Evolutionary conservation across 1,284 basidiomycete genomes (phyloP), one percentile per base, ranked within the genome.

Genomic region (Heterobasidion annosum): DNA sequence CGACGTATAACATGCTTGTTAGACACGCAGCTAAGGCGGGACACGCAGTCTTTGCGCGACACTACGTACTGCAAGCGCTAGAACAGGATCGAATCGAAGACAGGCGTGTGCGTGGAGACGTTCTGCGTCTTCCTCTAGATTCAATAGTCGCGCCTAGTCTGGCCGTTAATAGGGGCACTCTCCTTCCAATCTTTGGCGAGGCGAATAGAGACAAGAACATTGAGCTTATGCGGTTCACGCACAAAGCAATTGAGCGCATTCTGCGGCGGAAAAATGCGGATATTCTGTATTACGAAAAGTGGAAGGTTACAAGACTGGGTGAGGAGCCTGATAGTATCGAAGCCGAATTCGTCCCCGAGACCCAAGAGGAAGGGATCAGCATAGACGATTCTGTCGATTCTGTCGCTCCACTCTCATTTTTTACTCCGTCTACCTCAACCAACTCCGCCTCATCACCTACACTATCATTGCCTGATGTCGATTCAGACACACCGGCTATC

Each of bases 51-150:
- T 67, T 91, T 49, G 77, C 79, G 12, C 81, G 85, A 49, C 88
- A 91, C 67, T 90, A 90, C 65, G 63, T 85, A 49, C 66, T 80
- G n/a, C 71, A 83, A 57, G 83, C 82, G 0, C 74, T 79, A 51
- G 58, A 63, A 1, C 64, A 75, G n/a, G 83, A 86, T 53, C 68
- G 72, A 10, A 54, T 62, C 63, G 52, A 60, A 18, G 59, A 60
- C 43, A 40, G 52, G n/a, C 55, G 37, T 16, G 53, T 70, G 9
- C 64, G 61, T 16, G 53, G 48, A 32, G 58, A 58, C 25, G 19
- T 60, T 61, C 15, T 35, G 50, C 18, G 35, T 48, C 3, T 61
- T 46, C 63, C 62, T 5, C 44, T 59, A 18, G 55, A 59, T 40
- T 65, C 72, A 51, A 68, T 82, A n/a, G 63, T 63, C 9, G 66